Percentiles rank a stretch among this genome's conserved stretches.
Conservation (phyloP, 1,284 basidiomycete genomes). For the Hemileia vastatrix region DNA sequence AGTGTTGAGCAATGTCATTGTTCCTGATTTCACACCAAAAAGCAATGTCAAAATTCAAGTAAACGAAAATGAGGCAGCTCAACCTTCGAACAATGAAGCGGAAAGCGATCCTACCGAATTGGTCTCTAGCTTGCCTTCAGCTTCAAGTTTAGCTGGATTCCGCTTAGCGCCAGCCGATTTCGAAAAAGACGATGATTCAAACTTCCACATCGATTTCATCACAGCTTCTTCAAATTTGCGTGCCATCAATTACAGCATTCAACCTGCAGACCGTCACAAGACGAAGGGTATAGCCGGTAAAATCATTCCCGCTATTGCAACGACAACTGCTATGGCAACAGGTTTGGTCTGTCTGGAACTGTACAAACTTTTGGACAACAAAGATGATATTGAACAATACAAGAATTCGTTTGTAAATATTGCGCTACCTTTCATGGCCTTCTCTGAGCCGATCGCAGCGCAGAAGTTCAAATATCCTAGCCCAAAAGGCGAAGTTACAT, state of each 20-base stretch:
- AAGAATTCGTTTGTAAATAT: constrained; percentile 99
- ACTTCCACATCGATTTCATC: constrained; percentile 98
- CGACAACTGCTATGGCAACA: constrained; percentile 87
- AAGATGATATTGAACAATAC: constrained; percentile 83
- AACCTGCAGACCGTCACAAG: constrained; percentile 75
- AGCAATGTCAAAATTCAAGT: constrained; percentile 89
- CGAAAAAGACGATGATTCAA: constrained; percentile 97
- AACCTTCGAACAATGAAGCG: constrained; percentile 53
- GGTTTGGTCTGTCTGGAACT: constrained; percentile 92
- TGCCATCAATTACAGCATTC: constrained; percentile 88
- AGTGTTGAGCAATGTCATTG: constrained; percentile 68
- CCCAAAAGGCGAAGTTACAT: constrained; percentile 70
- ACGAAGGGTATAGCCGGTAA: constrained; percentile 99
- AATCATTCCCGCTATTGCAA: constrained; percentile 98
- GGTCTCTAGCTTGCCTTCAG: constrained; percentile 63
- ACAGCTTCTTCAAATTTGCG: constrained; percentile 94
- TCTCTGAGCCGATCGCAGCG: constrained; percentile 94
- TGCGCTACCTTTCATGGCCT: constrained; percentile 95
- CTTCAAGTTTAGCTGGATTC: constrained; percentile 84
- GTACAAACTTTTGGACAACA: constrained; percentile 96
- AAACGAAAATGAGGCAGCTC: constrained; percentile 77
- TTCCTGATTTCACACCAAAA: constrained; percentile 88
- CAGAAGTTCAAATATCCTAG: constrained; percentile 72
- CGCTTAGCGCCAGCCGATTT: constrained; percentile 90
- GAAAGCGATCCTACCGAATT: constrained; percentile 55